Conservation (phyloP, 495 filamentous ascomycete species). For the Trichoderma reesei region DNA sequence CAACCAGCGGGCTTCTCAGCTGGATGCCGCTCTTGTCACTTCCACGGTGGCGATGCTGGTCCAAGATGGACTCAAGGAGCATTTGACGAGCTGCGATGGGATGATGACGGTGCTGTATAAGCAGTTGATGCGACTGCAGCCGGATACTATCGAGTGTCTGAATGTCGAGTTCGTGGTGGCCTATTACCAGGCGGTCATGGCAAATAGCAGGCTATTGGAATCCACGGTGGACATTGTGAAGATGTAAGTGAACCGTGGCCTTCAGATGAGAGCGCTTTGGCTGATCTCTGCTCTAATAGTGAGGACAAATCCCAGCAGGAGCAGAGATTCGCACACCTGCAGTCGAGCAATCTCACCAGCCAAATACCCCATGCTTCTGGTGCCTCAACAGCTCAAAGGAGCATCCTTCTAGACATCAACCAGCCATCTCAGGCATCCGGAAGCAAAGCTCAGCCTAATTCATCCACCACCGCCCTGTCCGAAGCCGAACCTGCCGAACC, state of each 20-base stretch:
- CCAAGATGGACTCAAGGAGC: not conserved
- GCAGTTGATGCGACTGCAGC: conserved; percentile 2
- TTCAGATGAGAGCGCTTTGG: not conserved
- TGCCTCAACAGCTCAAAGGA: not conserved
- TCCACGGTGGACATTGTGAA: not conserved
- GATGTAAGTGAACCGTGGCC: not conserved
- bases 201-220: not conserved
- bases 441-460: not conserved
- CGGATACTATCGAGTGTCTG: not conserved
- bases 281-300: not conserved
- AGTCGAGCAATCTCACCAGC: not conserved
- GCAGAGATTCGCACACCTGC: not conserved
- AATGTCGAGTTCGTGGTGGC: not conserved
- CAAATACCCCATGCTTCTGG: too few relatives aligned
- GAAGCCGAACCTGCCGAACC: not conserved
- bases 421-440: not conserved
- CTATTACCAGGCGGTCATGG: not conserved
- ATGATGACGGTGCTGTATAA: not conserved
- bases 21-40: not conserved
- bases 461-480: not conserved
- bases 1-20: not conserved
- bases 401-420: not conserved
- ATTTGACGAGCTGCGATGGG: not conserved
- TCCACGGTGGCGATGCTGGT: not conserved
- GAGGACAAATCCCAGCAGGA: not conserved